phyloP scores from a whole-genome alignment of 768 basidiomycete genomes.

The Phanerochaete sordida region DNA sequence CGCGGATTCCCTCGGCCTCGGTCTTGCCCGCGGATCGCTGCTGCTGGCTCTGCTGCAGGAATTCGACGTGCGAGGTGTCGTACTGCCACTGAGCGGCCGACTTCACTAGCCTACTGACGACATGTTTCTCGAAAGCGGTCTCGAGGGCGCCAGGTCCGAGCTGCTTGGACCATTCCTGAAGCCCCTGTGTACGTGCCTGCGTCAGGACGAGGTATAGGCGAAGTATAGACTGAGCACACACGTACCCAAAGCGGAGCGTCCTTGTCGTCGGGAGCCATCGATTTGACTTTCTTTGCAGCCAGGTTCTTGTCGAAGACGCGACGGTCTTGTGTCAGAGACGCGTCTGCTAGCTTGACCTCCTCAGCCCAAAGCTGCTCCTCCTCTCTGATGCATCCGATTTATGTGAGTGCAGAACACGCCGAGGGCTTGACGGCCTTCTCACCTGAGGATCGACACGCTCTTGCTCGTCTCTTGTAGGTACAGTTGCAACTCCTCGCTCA shows the following conservation, averaged over 20 bases:
- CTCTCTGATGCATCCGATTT: not conserved
- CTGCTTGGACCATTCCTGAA: not conserved
- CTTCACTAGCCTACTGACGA: not conserved
- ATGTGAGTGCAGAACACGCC: too few species aligned
- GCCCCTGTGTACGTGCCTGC: not conserved
- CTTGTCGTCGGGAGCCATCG: not conserved
- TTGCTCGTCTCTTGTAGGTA: not conserved
- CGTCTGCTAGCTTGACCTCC: not conserved
- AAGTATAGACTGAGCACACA: not conserved
- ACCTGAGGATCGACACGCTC: too few species aligned
- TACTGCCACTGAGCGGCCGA: not conserved
- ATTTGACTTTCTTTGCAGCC: not conserved
- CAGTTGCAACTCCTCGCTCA: not conserved
- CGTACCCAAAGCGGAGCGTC: not conserved
- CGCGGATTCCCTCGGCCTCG: not conserved
- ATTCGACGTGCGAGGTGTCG: not conserved
- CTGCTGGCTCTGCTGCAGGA: not conserved
- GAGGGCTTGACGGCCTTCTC: too few species aligned
- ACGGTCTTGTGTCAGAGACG: not conserved
- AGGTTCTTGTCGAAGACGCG: not conserved
- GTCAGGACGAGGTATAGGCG: not conserved
- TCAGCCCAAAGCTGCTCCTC: not conserved
- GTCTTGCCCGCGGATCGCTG: not conserved
- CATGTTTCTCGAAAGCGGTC: not conserved
- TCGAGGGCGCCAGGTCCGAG: not conserved